Evolutionary conservation across 257 asterid genomes (phyloP), one percentile per base, ranked within the genome.

Genomic region (Ligustrum vulgare): DNA sequence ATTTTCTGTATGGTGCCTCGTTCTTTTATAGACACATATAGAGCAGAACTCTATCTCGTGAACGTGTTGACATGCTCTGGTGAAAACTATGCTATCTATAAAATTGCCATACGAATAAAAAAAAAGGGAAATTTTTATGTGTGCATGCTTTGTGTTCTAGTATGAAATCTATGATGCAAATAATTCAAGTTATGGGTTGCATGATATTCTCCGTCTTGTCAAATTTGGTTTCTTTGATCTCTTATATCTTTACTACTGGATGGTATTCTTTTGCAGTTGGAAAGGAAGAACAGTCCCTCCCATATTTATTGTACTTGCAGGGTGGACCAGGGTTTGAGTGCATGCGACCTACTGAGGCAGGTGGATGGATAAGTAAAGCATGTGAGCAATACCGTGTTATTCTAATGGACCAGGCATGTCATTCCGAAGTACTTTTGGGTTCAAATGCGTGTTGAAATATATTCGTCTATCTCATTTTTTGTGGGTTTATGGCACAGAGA

Each of bases 291-390:
- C 84, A 80, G 34, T 70, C 86, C 78, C 88, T 94, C 72, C 97
- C 98, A 10, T 92, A 82, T 84, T 80, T 94, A 60, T 85, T 94
- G 54, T 94, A 82, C 82, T 85, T 94, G 86, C 97, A 94, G 83
- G 98, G 98, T 69, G 98, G 98, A 33, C 98, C 98, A 43, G 98
- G 98, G 54, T 94, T 87, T 78, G 98, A 94, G 86, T 89, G 91
- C 73, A 77, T 78, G 68, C 84, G 98, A 35, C 99, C 97, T 66
- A 78, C 97, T 62, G 99, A 94, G 86, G 85, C 96, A 22, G 79
- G 93, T 72, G 99, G 99, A 79, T 94, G 99, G 99, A 91, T 94
- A 72, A 83, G 87, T 66, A 94, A 84, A 88, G 99, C 94, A 62
- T 94, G 97, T 64, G 98, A 94, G 82, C 96, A 92, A 77, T 86